Base-by-base conservation (phyloP, 345 rosid genomes). In the Lepidium didymum region DNA sequence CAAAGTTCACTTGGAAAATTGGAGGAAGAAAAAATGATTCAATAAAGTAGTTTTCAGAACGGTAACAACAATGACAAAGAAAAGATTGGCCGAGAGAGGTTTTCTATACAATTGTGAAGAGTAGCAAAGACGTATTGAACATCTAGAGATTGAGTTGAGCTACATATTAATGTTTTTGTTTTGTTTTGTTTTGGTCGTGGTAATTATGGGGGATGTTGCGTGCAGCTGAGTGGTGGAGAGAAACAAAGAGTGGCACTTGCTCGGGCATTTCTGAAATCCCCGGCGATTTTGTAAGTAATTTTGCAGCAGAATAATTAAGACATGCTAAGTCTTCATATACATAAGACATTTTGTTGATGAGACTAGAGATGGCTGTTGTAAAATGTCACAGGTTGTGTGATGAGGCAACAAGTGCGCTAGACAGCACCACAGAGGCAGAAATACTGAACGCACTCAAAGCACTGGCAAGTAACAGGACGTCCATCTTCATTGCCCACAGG, bases 141-240 rank as follows among this genome's bases (percentile, higher is more conserved):
- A 35, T 56, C 4, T 8, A 35, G 27, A 33, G 47, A 57, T 47
- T 47, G 55, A 37, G 56, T 11, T 36, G 65, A 27, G 33, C 41
- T 15, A 58, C 60, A 29, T 19, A 13, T 16, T 2, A 6, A 41
- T 41, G 18, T 21, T 23, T 3, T 11, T 59, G 27, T 16, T 18
- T 8, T 16, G 33, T 21, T 3, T 11, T 60, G 18, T 18, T 18
- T 10, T 18, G 7, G 43, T 51, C 3, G 21, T 61, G 45, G 23
- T 62, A 43, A 51, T 21, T 8, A 62, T 71, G 49, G 25, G 23
- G 11, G 64, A 19, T 68, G 54, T 69, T 69, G 54, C 76, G 27
- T 70, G 77, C 89, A 95, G 97, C 80, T 95, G 82, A 95, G 99
- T 68, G 97, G 99, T 59, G 99, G 99, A 74, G 99, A 95, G 83